phyloP scores from a whole-genome alignment of 768 basidiomycete species.

The Basidioascus undulatus region DNA sequence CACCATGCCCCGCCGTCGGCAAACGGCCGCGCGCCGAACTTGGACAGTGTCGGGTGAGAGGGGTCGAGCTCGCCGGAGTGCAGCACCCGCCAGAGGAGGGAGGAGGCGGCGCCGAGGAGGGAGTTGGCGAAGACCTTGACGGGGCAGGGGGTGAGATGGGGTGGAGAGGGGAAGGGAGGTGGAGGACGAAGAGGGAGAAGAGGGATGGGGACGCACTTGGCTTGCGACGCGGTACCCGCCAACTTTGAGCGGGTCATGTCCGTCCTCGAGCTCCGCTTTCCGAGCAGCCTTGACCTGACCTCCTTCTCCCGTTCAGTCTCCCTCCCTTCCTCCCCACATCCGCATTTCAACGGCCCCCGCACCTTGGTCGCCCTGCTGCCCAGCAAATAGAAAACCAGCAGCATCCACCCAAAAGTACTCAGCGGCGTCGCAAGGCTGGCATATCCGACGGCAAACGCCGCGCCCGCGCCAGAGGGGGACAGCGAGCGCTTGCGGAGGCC shows the following conservation, averaged over 20 bases:
- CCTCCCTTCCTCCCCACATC: not conserved
- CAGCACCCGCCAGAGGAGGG: slow-evolving; percentile 29
- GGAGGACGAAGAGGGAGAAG: not conserved
- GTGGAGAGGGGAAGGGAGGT: not conserved
- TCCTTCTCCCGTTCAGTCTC: too few species aligned
- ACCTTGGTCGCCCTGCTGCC: slow-evolving; percentile 72
- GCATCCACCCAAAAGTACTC: slow-evolving; percentile 35
- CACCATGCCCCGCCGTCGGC: slow-evolving; percentile 29
- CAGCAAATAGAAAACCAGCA: slow-evolving; percentile 54
- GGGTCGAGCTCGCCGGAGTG: slow-evolving; percentile 1
- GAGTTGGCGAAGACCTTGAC: slow-evolving; percentile 41
- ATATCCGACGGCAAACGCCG: slow-evolving; percentile 56
- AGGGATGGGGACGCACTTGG: slow-evolving; percentile 31
- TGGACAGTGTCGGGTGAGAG: not conserved
- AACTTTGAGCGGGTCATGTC: slow-evolving; percentile 29
- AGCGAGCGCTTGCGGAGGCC: slow-evolving; percentile 52
- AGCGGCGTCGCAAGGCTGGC: slow-evolving; percentile 42
- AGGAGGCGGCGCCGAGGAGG: slow-evolving; percentile 33
- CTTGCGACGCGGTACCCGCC: slow-evolving; percentile 48
- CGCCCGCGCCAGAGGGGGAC: slow-evolving; percentile 45
- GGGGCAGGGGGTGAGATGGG: not conserved
- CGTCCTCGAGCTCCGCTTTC: slow-evolving; percentile 56
- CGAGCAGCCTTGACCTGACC: slow-evolving; percentile 29
- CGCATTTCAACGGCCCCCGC: slow-evolving; percentile 17
- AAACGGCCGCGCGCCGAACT: not conserved